phyloP scores from a whole-genome alignment of 2,329 filamentous ascomycete genomes.

The Alternaria incomplexa region DNA sequence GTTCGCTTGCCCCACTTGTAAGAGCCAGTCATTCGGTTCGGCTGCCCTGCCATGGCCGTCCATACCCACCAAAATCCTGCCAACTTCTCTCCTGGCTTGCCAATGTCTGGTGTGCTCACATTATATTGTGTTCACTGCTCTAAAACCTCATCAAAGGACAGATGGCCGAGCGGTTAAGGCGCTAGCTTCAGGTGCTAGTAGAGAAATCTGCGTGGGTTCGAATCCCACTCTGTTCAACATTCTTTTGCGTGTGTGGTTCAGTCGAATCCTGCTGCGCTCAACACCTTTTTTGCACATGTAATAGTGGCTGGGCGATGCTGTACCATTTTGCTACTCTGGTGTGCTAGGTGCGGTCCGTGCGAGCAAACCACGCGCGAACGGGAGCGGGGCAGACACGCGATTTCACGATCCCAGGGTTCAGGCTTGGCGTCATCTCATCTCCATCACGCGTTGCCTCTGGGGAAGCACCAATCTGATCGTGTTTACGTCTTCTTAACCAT shows the following conservation, averaged over 20 bases:
- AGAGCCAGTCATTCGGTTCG: background rate
- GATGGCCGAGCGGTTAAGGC: slow-evolving; percentile 47
- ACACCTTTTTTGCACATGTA: slow-evolving; percentile 14
- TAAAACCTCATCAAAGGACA: slow-evolving; percentile 11
- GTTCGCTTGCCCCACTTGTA: background rate
- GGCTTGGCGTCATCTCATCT: background rate
- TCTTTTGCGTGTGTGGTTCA: background rate
- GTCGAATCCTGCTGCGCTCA: slow-evolving; percentile 46
- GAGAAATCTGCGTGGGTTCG: slow-evolving; percentile 44
- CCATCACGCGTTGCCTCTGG: background rate
- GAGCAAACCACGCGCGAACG: background rate
- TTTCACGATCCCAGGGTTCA: background rate
- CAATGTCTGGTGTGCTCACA: no score
- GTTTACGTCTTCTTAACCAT: background rate
- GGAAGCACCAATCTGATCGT: background rate
- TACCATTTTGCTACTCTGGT: background rate
- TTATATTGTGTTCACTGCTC: no score
- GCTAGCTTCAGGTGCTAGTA: slow-evolving; percentile 50
- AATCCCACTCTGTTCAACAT: slow-evolving; percentile 47
- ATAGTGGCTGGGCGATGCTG: background rate
- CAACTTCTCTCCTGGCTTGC: no score
- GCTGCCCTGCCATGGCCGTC: background rate
- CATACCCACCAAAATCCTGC: background rate
- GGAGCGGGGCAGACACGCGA: slow-evolving; percentile 3
- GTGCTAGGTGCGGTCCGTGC: background rate